Conservation (phyloP, 306 rosid species). For the Rubus parviflorus region DNA sequence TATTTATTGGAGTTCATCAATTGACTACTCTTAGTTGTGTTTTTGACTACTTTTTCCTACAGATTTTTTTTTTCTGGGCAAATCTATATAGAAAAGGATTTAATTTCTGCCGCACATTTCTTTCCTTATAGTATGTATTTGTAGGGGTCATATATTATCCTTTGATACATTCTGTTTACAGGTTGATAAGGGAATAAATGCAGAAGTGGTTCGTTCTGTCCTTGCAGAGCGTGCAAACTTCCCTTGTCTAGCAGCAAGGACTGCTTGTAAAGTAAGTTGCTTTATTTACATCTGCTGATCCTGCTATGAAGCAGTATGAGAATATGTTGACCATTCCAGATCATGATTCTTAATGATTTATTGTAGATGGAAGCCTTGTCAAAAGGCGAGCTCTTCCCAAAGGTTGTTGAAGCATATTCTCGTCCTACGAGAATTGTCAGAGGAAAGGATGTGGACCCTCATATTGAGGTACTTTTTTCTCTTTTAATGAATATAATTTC, state of each 20-base stretch:
- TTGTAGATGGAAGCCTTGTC: constrained; percentile 82
- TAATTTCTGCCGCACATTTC: not conserved
- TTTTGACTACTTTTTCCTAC: not conserved
- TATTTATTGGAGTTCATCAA: constrained; percentile 15
- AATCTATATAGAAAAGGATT: too few relatives aligned
- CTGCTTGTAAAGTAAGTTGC: constrained; percentile 67
- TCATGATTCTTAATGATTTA: constrained; percentile 11
- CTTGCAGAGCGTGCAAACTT: constrained; percentile 75
- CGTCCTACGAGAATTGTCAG: constrained; percentile 93
- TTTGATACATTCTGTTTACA: constrained; percentile 33
- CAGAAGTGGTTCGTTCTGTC: constrained; percentile 81
- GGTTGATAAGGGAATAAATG: constrained; percentile 79
- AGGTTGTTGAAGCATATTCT: constrained; percentile 89
- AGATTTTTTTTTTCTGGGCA: not conserved
- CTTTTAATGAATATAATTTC: constrained; percentile 6
- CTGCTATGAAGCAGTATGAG: not conserved
- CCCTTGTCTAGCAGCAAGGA: constrained; percentile 76
- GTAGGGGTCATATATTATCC: not conserved
- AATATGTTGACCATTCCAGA: not conserved
- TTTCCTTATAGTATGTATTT: not conserved
- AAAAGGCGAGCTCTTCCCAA: constrained; percentile 61
- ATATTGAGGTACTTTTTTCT: constrained; percentile 48
- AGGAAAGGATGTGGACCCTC: constrained; percentile 64
- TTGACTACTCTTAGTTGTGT: not conserved
- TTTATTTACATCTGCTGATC: not conserved